Percentiles rank a stretch among this genome's conserved stretches.
Conservation (phyloP, 2,329 filamentous ascomycete genomes). For the Niveomyces coronatus region DNA sequence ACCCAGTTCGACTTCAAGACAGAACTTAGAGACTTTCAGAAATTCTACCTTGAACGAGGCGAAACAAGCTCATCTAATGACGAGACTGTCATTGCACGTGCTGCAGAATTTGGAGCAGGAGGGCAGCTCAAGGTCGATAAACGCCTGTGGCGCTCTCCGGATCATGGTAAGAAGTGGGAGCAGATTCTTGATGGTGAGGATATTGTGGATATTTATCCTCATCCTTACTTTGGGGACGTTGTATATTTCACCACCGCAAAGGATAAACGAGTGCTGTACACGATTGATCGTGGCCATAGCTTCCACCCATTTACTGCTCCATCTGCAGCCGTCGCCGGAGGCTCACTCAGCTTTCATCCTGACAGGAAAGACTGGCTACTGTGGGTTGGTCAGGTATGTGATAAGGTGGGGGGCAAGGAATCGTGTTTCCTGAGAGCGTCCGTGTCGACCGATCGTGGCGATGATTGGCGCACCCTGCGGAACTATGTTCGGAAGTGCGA, state of each 20-base stretch:
- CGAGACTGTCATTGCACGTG: slow-evolving; percentile 58
- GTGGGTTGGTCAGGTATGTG: slow-evolving; percentile 72
- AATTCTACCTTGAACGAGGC: slow-evolving; percentile 70
- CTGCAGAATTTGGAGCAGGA: slow-evolving; percentile 25
- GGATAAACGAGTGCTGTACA: slow-evolving; percentile 60
- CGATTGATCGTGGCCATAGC: slow-evolving; percentile 63
- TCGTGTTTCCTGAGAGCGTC: slow-evolving; percentile 67
- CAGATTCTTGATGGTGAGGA: slow-evolving; percentile 57
- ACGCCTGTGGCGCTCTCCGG: slow-evolving; percentile 61
- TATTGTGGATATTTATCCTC: slow-evolving; percentile 62
- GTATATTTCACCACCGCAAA: slow-evolving; percentile 73
- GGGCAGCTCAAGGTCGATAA: slow-evolving; percentile 31
- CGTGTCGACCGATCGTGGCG: slow-evolving; percentile 68
- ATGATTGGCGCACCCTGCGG: slow-evolving; percentile 65
- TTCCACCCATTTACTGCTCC: slow-evolving; percentile 67
- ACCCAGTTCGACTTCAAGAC: slow-evolving; percentile 54
- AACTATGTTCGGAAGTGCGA: slow-evolving; percentile 73
- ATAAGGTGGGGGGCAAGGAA: slow-evolving; percentile 33
- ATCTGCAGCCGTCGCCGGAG: slow-evolving; percentile 31
- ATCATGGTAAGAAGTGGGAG: slow-evolving; percentile 86
- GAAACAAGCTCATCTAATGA: slow-evolving; percentile 53
- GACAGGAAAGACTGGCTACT: slow-evolving; percentile 82
- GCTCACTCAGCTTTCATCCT: slow-evolving; percentile 69
- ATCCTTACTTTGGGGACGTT: slow-evolving; percentile 71
- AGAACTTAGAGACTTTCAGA: slow-evolving; percentile 39